Base-by-base conservation (phyloP, 2,329 filamentous ascomycete genomes). In the Drechslerella stenobrocha region DNA sequence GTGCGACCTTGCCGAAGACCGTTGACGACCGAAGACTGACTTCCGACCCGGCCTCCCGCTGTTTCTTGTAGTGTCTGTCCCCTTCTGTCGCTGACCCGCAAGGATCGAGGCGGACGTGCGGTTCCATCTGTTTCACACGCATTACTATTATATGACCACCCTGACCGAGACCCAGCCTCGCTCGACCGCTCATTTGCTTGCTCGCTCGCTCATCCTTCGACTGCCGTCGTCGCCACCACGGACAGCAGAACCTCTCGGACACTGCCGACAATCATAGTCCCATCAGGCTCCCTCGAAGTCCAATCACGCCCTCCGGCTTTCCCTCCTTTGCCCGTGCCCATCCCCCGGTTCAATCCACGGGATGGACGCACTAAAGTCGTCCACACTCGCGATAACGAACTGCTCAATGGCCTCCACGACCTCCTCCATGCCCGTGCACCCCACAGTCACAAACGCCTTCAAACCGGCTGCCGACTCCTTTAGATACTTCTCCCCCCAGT, bases 401-500 rank as follows among this genome's bases (percentile, higher is more conserved):
- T 30, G 44, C 34, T 28, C 18, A 24, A 55, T 48, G 48, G 51
- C 53, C 23, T 60, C 63, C 20, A 67, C 63, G 24, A 51, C 51
- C 15, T 67, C 63, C 42, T 56, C 63, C 47, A 67, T 67, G 63
- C 63, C 63, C 34, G 35, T 67, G 23, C 63, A 67, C 26, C 63
- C 63, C 40, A 67, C 63, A 13, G 63, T 67, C 50, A 67, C 63
- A 26, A 67, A 67, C 47, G 63, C 63, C 35, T 67, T 67, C 50
- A 67, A 67, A 22, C 63, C 63, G 4, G 28, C 63, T 15, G 63
- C 63, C 50, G 63, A 67, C 50, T 60, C 55, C 22, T 67, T 67
- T 51, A 67, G 63, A 67, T 67, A 67, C 37, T 67, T 67, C 50
- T 67, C 63, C 13, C 63, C 63, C 15, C 57, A 67, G 24, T 67